Base-by-base conservation (phyloP, 495 filamentous ascomycete genomes). In the Zalerion maritima region DNA sequence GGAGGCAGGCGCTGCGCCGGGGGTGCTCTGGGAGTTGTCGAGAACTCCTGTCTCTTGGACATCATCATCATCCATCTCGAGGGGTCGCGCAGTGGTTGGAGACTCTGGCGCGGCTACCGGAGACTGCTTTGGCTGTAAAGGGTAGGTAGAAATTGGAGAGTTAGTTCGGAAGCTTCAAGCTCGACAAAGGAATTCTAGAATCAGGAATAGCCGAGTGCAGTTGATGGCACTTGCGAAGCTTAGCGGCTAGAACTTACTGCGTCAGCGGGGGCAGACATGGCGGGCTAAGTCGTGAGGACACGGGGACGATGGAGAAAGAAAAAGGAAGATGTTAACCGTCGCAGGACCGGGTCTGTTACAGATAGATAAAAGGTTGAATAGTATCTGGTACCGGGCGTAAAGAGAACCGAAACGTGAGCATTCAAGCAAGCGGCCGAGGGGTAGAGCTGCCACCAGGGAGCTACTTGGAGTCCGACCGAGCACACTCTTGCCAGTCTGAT, bases 61-160 rank as follows among this genome's bases (percentile, higher is more conserved):
- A 37, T 71, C 67, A 39, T 89, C 83, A 65, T 91, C 84, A 42
- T 89, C 81, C 60, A 89, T 83, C 41, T 89, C 81, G 42, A 87
- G 60, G 8, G 76, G 75, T 40, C 76, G 69, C 21, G 76, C 82
- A 14, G 85, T 92, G 0, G 81, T 87, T 5, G 82, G 81, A 11
- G 84, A 91, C 52, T 92, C 82, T 24, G 83, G 57, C 10, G 35
- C 43, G 15, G 40, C 41, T n/a, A 45, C 38, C 11, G 50, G 24
- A 11, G 44, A 28, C 33, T 59, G 18, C 18, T 45, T 44, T 40
- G 5, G 21, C 19, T 30, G 26, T 3, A 7, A 37, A 28, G 7
- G 12, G 20, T 31, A 22, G 27, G 11, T 11, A 23, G 12, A 7
- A 10, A 14, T n/a, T 26, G 14, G 25, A 12, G 18, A 3, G 5